These are phyloP conservation scores for Picocystis salinarum DNA, from an alignment of 139 green algal genomes.

Conservation along the genomic window DNA sequence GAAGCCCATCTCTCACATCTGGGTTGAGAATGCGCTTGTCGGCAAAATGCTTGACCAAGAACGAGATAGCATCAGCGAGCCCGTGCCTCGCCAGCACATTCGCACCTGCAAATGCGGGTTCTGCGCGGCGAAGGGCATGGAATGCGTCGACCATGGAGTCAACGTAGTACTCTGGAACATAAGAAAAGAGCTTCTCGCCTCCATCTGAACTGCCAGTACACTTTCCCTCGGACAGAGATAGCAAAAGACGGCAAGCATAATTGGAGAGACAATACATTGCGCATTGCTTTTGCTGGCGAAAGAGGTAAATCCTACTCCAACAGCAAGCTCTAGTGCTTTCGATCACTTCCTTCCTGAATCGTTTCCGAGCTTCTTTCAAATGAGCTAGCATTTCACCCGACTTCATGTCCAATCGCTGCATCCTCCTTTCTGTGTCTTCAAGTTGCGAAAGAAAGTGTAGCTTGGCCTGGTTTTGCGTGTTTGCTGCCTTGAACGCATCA, in stretches of 20 bases:
- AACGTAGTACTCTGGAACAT: slow-evolving; percentile 43
- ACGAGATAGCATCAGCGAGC: slow-evolving; percentile 1
- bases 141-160: slow-evolving; percentile 41
- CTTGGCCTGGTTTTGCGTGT: slow-evolving; percentile 13
- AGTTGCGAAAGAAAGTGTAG: slow-evolving; percentile 6
- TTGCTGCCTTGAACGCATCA: slow-evolving; percentile 13
- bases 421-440: not conserved
- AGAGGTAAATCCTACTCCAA: slow-evolving; percentile 18
- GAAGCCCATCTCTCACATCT: slow-evolving; percentile 31
- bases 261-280: too few species aligned
- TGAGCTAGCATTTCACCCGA: slow-evolving; percentile 8
- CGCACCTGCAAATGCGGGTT: slow-evolving; percentile 16
- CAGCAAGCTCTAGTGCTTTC: slow-evolving; percentile 16
- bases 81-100: not conserved
- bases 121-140: slow-evolving; percentile 30
- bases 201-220: too few species aligned
- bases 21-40: slow-evolving; percentile 36
- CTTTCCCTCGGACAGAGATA: too few species aligned
- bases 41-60: slow-evolving; percentile 24
- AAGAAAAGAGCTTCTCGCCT: slow-evolving; percentile 11
- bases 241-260: too few species aligned
- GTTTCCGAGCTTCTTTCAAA: slow-evolving; percentile 15
- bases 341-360: slow-evolving; percentile 24
- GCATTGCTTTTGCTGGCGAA: too few species aligned
- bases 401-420: not conserved